Percentiles rank a stretch among this genome's conserved stretches.
These are phyloP conservation scores for Chrysoporthe puriensis DNA, from an alignment of 2,329 filamentous ascomycete species.

Conservation along the genomic window DNA sequence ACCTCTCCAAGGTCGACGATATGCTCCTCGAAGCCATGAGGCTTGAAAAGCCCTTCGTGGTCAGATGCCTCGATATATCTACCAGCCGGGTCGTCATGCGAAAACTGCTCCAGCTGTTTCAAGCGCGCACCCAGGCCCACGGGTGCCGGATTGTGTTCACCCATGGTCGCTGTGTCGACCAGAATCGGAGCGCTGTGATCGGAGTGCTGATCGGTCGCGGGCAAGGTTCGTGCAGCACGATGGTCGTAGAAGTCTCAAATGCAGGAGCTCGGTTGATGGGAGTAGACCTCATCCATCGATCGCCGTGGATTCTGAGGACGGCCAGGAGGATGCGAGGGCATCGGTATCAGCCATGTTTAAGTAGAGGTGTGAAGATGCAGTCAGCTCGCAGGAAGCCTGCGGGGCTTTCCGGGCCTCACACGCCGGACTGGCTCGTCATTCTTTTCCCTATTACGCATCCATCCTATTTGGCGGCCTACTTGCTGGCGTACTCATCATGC, in stretches of 20 bases:
- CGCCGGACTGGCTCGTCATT: constrained; percentile 11
- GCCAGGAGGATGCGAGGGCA: not conserved
- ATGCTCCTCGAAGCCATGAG: constrained; percentile 27
- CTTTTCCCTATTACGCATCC: constrained; percentile 9
- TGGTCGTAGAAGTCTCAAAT: no score
- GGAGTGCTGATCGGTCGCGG: not conserved
- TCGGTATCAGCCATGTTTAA: not conserved
- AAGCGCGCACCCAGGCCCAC: constrained; percentile 3
- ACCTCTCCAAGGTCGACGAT: constrained; percentile 30
- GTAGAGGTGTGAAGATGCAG: not conserved
- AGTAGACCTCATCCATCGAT: not conserved
- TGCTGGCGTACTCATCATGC: constrained; percentile 13
- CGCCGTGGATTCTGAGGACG: not conserved
- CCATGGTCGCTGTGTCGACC: not conserved
- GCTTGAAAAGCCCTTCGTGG: constrained; percentile 22
- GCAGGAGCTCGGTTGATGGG: not conserved
- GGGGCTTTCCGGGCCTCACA: not conserved
- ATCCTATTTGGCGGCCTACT: not conserved
- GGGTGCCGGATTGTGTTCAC: constrained; percentile 5
- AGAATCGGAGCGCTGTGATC: not conserved
- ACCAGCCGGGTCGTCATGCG: constrained; percentile 4
- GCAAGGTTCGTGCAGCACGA: not conserved
- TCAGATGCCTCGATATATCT: constrained; percentile 23
- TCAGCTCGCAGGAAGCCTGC: constrained; percentile 11
- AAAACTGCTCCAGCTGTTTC: constrained; percentile 2